Evolutionary conservation across 768 basidiomycete species (phyloP).

Genomic region (Dioszegia hungarica): DNA sequence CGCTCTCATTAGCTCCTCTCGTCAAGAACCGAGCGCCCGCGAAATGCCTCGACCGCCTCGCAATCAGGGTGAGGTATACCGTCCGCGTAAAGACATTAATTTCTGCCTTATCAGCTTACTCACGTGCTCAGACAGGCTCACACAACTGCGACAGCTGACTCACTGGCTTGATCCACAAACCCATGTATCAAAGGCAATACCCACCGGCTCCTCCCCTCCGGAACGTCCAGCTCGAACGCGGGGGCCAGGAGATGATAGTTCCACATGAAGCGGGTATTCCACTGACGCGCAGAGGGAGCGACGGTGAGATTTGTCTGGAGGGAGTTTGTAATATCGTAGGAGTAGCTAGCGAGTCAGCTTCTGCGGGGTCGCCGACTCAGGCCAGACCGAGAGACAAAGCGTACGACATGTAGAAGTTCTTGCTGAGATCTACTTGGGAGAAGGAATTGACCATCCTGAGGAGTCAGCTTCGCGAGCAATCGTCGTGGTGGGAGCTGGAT

Average conservation of each 20-base stretch:
- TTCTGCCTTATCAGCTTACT: slow-evolving; percentile 62
- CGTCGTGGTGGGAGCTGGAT: background rate
- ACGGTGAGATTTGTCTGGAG: slow-evolving; percentile 80
- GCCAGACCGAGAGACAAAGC: too few relatives aligned
- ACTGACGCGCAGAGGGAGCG: slow-evolving; percentile 49
- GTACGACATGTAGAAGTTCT: slow-evolving; percentile 97
- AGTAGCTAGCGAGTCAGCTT: slow-evolving; percentile 55
- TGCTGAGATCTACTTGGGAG: slow-evolving; percentile 95
- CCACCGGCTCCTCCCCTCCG: slow-evolving; percentile 61
- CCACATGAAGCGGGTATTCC: slow-evolving; percentile 90
- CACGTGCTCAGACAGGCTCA: slow-evolving; percentile 55
- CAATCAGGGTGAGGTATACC: slow-evolving; percentile 90
- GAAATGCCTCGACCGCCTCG: slow-evolving; percentile 85
- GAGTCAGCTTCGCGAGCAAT: slow-evolving; percentile 3
- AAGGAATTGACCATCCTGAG: slow-evolving; percentile 73
- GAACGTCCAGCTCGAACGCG: slow-evolving; percentile 56
- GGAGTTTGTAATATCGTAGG: slow-evolving; percentile 94
- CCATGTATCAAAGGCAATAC: slow-evolving; percentile 87
- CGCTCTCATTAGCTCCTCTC: slow-evolving; percentile 89
- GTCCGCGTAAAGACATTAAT: slow-evolving; percentile 82
- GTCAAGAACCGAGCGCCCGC: slow-evolving; percentile 93
- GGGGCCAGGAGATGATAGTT: slow-evolving; percentile 78
- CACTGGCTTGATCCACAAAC: slow-evolving; percentile 97
- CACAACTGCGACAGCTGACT: slow-evolving; percentile 43
- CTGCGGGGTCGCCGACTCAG: too few relatives aligned